A percentile compares a stretch with the other conserved stretches of the same genome.
Evolutionary conservation across 306 rosid genomes (phyloP).

Genomic region (Fragaria nilgerrensis): DNA sequence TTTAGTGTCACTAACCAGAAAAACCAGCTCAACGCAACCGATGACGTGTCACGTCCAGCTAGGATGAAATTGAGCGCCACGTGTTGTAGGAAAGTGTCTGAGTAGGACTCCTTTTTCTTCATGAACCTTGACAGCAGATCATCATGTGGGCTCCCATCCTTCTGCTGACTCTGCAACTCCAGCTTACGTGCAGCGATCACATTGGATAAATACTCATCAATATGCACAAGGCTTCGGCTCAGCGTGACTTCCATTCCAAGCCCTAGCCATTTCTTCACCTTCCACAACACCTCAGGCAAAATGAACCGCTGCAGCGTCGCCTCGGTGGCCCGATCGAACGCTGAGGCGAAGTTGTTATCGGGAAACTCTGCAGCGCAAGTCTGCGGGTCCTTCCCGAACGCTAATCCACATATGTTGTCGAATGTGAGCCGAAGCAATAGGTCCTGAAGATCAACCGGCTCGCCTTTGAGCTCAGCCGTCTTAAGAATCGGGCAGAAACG

Average conservation of each 20-base stretch:
- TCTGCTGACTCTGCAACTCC: slow-evolving; percentile 61
- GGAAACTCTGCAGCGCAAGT: slow-evolving; percentile 64
- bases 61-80: slow-evolving; percentile 92
- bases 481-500: slow-evolving; percentile 58
- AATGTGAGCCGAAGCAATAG: slow-evolving; percentile 78
- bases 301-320: slow-evolving; percentile 84
- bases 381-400: slow-evolving; percentile 75
- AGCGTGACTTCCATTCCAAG: slow-evolving; percentile 84
- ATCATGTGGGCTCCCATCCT: slow-evolving; percentile 65
- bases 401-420: slow-evolving; percentile 87
- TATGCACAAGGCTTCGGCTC: slow-evolving; percentile 71
- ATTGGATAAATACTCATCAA: slow-evolving; percentile 64
- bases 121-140: slow-evolving; percentile 81
- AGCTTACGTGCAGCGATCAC: slow-evolving; percentile 78
- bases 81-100: slow-evolving; percentile 64
- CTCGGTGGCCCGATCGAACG: slow-evolving; percentile 84
- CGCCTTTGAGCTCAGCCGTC: slow-evolving; percentile 39
- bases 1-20: slow-evolving; percentile 72
- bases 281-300: slow-evolving; percentile 74
- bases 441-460: slow-evolving; percentile 72
- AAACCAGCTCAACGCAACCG: slow-evolving; percentile 77
- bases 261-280: slow-evolving; percentile 74
- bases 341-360: slow-evolving; percentile 56
- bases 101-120: slow-evolving; percentile 75
- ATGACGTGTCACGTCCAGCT: slow-evolving; percentile 97